Percentiles rank a stretch among this genome's conserved stretches.
These are phyloP conservation scores for Akanthomyces dipterigenus DNA, from an alignment of 2,329 filamentous ascomycete genomes.

Conservation along the genomic window DNA sequence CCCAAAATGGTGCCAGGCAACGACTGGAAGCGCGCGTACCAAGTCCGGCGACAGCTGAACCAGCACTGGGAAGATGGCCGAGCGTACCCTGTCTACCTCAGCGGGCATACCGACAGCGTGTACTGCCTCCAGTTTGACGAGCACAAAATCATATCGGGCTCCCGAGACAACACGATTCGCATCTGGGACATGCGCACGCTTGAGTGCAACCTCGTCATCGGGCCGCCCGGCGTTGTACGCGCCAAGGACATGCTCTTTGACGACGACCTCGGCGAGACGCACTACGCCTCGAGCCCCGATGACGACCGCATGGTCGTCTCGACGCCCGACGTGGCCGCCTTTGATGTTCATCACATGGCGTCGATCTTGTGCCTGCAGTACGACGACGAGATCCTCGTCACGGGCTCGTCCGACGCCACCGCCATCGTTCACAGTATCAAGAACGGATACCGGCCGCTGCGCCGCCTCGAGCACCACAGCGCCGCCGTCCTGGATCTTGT, in stretches of 20 bases:
- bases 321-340: constrained; percentile 49
- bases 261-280: constrained; percentile 42
- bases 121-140: constrained; percentile 98
- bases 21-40: constrained; percentile 82
- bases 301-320: constrained; percentile 40
- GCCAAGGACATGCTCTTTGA: constrained; percentile 45
- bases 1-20: constrained; percentile 52
- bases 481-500: constrained; percentile 91
- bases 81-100: constrained; percentile 78
- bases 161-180: constrained; percentile 88
- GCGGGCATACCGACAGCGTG: constrained; percentile 90
- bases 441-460: constrained; percentile 70
- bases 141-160: constrained; percentile 95
- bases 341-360: constrained; percentile 69
- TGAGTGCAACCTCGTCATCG: constrained; percentile 79
- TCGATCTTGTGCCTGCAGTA: constrained; percentile 95
- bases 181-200: constrained; percentile 93
- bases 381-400: constrained; percentile 86
- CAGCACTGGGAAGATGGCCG: constrained; percentile 72
- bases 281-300: constrained; percentile 50
- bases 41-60: constrained; percentile 68
- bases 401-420: constrained; percentile 84
- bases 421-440: constrained; percentile 89
- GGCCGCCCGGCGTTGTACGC: constrained; percentile 60
- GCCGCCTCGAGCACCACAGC: constrained; percentile 68